Conservation (phyloP, 257 asterid species). For the Nicotiana otophora region DNA sequence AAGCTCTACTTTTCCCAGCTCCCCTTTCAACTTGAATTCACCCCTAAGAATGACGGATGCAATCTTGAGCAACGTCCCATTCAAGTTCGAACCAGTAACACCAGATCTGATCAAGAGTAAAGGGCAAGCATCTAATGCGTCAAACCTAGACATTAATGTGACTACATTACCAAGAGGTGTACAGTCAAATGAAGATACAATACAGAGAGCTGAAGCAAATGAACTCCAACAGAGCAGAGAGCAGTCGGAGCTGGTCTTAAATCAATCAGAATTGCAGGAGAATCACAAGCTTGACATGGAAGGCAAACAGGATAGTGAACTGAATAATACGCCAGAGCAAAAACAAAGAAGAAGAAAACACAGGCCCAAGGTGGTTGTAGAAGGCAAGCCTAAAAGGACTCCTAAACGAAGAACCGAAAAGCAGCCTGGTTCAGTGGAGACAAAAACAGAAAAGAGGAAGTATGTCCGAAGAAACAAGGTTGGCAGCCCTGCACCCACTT, state of each 20-base stretch:
- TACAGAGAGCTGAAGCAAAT: slow-evolving; percentile 22
- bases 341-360: slow-evolving; percentile 75
- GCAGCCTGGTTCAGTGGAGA: slow-evolving; percentile 30
- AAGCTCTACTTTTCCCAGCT: slow-evolving; percentile 29
- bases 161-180: slow-evolving; percentile 16
- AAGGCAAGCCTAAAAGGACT: slow-evolving; percentile 47
- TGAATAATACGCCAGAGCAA: slow-evolving; percentile 56
- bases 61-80: slow-evolving; percentile 19
- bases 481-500: slow-evolving; percentile 18
- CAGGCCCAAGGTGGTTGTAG: slow-evolving; percentile 87
- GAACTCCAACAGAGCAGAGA: slow-evolving; percentile 24
- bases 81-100: slow-evolving; percentile 53
- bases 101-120: slow-evolving; percentile 42
- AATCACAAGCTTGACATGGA: slow-evolving; percentile 74
- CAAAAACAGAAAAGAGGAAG: slow-evolving; percentile 48
- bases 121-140: slow-evolving; percentile 18
- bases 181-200: slow-evolving; percentile 14
- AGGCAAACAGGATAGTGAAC: slow-evolving; percentile 40
- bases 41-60: slow-evolving; percentile 33
- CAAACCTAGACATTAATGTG: slow-evolving; percentile 18
- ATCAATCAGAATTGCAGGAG: slow-evolving; percentile 44
- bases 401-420: slow-evolving; percentile 36
- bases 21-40: slow-evolving; percentile 44
- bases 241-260: slow-evolving; percentile 25
- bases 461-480: slow-evolving; percentile 39